phyloP scores from a whole-genome alignment of 108 stramenopile species.

The Licmophora abbreviata region DNA sequence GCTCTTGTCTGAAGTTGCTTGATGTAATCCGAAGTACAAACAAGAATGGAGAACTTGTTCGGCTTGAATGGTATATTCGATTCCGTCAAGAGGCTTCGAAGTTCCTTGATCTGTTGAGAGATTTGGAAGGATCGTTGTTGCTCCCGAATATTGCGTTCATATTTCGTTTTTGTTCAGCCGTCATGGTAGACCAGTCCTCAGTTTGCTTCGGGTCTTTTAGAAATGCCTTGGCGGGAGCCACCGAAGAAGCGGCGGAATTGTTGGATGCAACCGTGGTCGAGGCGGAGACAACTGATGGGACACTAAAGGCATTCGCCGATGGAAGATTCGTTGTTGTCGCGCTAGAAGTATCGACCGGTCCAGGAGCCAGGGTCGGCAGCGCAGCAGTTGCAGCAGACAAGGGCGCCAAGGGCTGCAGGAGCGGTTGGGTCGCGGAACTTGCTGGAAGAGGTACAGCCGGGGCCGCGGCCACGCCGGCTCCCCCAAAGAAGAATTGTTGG shows the following conservation, averaged over 20 bases:
- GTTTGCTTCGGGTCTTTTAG: too few species aligned
- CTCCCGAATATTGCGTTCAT: constrained; percentile 77
- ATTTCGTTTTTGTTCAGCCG: constrained; percentile 49
- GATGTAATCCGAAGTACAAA: constrained; percentile 77
- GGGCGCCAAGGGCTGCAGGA: too few species aligned
- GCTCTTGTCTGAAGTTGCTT: constrained; percentile 56
- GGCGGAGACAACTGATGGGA: too few species aligned
- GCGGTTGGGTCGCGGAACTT: too few species aligned
- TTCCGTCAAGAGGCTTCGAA: constrained; percentile 58
- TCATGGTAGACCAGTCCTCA: constrained; percentile 39
- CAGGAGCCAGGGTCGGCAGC: too few species aligned
- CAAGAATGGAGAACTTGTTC: constrained; percentile 76
- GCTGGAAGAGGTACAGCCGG: too few species aligned
- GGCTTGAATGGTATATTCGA: constrained; percentile 75
- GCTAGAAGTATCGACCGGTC: too few species aligned
- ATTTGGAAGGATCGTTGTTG: constrained; percentile 80
- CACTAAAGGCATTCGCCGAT: too few species aligned
- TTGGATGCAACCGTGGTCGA: not conserved
- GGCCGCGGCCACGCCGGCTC: too few species aligned
- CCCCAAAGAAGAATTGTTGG: not conserved
- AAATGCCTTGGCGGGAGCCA: too few species aligned
- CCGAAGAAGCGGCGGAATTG: not conserved
- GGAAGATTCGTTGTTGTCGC: too few species aligned
- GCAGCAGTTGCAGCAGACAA: too few species aligned
- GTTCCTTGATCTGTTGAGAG: constrained; percentile 68